Evolutionary conservation across 176 grass and related monocot species (phyloP), one percentile per base, ranked within the genome.

Genomic region (Musa beccarii): DNA sequence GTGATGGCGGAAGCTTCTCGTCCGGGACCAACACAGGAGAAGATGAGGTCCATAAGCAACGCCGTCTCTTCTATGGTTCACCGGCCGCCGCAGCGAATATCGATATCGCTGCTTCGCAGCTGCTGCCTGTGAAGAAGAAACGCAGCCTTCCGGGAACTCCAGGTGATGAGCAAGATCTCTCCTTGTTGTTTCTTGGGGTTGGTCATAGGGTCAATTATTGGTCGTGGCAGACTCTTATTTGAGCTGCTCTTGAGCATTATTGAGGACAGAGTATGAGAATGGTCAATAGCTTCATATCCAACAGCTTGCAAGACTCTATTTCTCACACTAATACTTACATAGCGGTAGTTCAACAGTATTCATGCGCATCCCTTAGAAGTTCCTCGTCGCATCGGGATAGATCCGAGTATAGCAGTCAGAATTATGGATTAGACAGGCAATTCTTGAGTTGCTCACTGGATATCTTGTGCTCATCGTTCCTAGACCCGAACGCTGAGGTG

Each of bases 401-500:
- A 43, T 43, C 34, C 34, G 34, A 43, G 0, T 4, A 43, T 43
- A 43, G 34, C 34, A 43, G 34, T 43, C 34, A 5, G 34, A 43
- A 43, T 6, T 43, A 43, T 43, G 34, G 34, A 43, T 43, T 43
- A 43, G 4, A 43, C 4, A 43, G 34, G 34, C 34, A 43, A 43
- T 43, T 43, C 34, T 6, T 43, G 34, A 43, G 34, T 43, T 43
- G 4, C 34, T 43, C 34, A 43, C 34, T 43, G 34, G 34, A 43
- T 43, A 6, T 43, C 34, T 4, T 43, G 34, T 43, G 34, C 34
- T 43, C 34, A 0, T 43, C 34, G 34, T 43, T 43, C 34, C 17
- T 66, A 98, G 94, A 98, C 74, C 94, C 94, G 12, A 88, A 80
- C 72, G 88, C 94, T 2, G 94, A 98, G 84, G 94, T 98, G 76